These are phyloP conservation scores for Mytilinidion resinicola DNA, from an alignment of 495 filamentous ascomycete species.

Conservation along the genomic window DNA sequence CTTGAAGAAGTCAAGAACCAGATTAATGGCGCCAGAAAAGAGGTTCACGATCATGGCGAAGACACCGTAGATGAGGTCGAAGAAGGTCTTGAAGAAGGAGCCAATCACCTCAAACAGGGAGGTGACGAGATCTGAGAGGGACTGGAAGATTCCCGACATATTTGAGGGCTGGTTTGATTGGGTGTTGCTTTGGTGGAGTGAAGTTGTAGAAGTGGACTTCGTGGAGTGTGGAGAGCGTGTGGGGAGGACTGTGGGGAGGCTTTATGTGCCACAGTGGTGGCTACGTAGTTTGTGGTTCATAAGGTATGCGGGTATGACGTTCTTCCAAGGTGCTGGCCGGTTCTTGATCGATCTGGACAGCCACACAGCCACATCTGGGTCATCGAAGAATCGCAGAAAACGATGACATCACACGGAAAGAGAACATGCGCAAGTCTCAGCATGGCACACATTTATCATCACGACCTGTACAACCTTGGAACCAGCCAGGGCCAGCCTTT, in stretches of 20 bases:
- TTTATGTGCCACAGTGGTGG: neutral
- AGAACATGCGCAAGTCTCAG: neutral
- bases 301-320: too few relatives aligned
- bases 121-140: constrained; percentile 20
- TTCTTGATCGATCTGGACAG: too few relatives aligned
- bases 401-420: too few relatives aligned
- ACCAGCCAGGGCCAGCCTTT: neutral
- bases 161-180: neutral
- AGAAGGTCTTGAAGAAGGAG: constrained; percentile 20
- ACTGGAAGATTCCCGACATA: constrained; percentile 21
- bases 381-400: neutral
- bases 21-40: constrained; percentile 10
- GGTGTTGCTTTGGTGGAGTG: neutral
- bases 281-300: too few relatives aligned
- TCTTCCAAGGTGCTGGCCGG: too few relatives aligned
- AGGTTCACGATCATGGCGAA: constrained; percentile 7
- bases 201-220: neutral
- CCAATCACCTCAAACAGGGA: constrained; percentile 23
- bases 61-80: constrained; percentile 16
- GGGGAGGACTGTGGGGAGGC: neutral
- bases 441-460: neutral
- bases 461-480: neutral
- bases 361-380: neutral
- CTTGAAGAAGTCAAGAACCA: constrained; percentile 18
- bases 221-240: neutral